phyloP scores from a whole-genome alignment of 2,329 filamentous ascomycete genomes.

The Colletotrichum ledebouriae region DNA sequence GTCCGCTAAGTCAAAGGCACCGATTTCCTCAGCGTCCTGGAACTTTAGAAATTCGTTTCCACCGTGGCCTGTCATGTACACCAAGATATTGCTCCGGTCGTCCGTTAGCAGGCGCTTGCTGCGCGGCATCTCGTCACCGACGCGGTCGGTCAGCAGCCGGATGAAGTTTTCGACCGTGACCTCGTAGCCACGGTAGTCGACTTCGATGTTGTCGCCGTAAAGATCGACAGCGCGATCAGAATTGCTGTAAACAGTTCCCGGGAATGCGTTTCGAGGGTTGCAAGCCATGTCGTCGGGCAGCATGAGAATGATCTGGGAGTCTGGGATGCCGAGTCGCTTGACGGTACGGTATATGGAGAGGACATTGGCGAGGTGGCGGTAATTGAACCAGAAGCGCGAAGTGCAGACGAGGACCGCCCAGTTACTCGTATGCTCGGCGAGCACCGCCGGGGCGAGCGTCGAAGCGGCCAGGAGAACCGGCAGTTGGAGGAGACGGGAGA shows the following conservation, averaged over 20 bases:
- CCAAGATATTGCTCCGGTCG: conserved; percentile 94
- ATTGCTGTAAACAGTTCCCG: conserved; percentile 98
- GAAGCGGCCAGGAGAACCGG: conserved; percentile 63
- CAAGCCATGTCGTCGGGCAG: conserved; percentile 99
- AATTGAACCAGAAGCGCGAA: conserved; percentile 99
- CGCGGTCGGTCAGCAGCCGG: conserved; percentile 90
- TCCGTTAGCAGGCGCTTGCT: conserved; percentile 96
- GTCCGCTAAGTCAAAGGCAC: conserved; percentile 94
- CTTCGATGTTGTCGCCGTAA: conserved; percentile 98
- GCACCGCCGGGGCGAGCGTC: conserved; percentile 59
- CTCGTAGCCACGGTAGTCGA: conserved; percentile 97
- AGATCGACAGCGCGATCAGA: conserved; percentile 95
- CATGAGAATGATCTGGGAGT: conserved; percentile 99
- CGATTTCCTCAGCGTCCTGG: conserved; percentile 97
- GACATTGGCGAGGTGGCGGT: conserved; percentile 97
- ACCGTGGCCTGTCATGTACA: conserved; percentile 99
- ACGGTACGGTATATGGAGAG: conserved; percentile 98
- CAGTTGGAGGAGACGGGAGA: conserved; percentile 58
- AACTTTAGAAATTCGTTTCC: conserved; percentile 99
- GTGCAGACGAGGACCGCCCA: conserved; percentile 99
- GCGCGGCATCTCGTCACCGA: conserved; percentile 93
- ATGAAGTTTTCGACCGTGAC: conserved; percentile 99
- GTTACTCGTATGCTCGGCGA: conserved; percentile 92
- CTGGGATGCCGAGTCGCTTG: conserved; percentile 96
- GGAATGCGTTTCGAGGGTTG: conserved; percentile 98